Base-by-base conservation (phyloP, 2,329 filamentous ascomycete genomes). In the Fusarium sp. region DNA sequence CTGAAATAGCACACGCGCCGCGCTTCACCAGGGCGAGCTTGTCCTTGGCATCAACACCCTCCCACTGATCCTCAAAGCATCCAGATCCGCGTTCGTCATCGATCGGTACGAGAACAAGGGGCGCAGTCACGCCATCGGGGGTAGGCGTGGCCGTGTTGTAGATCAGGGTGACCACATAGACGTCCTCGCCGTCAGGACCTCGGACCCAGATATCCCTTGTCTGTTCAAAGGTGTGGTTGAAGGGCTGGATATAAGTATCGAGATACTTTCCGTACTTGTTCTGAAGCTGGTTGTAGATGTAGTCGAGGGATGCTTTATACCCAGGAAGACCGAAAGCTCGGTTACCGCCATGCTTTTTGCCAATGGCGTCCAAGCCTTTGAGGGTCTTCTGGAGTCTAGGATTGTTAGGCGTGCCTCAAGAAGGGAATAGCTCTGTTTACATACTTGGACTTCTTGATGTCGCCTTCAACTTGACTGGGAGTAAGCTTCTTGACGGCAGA, bases 271-370 rank as follows among this genome's bases (percentile, higher is more conserved):
- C 69, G 57, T 79, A 78, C 19, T 76, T 73, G 29, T 63, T 74
- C 56, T 72, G 63, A 11, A 75, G 71, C 11, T 80, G 79, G 49
- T 80, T 79, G 6, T 84, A 75, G 53, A 88, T 74, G 66, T 82
- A 87, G 64, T 88, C 82, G 15, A 83, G 72, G 0, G 84, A 87
- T 2, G 83, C 84, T 46, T 80, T 78, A 76, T 81, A 88, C 13
- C 85, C 85, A 1, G 84, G 82, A 9, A 82, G 74, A 13, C 85
- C 85, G 54, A 85, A 87, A 6, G 85, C 85, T 46, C 85, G 79
- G 71, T 86, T 87, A 14, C 84, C 84, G 35, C 82, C 83, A 65
- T 88, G 82, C 47, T 79, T 76, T 27, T 73, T 73, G 11, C 79
- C 84, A 49, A 87, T 87, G 38, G 78, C 73, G 68, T 87, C 77